These are phyloP conservation scores for Colletotrichum eleusines DNA, from an alignment of 2,329 filamentous ascomycete species.

Conservation along the genomic window DNA sequence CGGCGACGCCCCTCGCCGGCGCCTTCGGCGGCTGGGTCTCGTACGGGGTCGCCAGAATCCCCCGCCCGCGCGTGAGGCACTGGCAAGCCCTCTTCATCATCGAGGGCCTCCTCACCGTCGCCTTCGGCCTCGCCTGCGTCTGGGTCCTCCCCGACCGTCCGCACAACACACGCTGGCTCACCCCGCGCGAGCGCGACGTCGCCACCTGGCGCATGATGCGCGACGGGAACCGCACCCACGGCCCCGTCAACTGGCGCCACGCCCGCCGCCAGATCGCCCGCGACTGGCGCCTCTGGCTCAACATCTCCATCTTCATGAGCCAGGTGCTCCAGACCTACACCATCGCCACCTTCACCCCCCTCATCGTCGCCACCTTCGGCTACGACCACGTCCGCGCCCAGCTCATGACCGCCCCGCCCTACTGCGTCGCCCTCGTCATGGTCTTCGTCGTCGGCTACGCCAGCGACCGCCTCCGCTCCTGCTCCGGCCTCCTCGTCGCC, in stretches of 20 bases:
- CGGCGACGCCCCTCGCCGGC: constrained; percentile 64
- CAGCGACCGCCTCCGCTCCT: constrained; percentile 41
- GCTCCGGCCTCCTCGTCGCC: constrained; percentile 38
- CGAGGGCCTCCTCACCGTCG: constrained; percentile 51
- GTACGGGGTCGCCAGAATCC: constrained; percentile 52
- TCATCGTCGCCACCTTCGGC: constrained; percentile 44
- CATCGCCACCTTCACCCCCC: constrained; percentile 43
- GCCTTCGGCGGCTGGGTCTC: constrained; percentile 55
- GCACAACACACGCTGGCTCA: constrained; percentile 42
- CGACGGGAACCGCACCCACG: constrained; percentile 41
- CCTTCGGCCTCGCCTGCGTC: constrained; percentile 46
- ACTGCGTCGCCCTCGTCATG: constrained; percentile 41
- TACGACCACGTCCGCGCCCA: constrained; percentile 43
- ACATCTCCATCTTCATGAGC: constrained; percentile 58
- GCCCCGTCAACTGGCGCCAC: constrained; percentile 26
- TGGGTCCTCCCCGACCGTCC: constrained; percentile 44
- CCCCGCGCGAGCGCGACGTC: constrained; percentile 42
- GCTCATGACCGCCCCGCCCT: constrained; percentile 43
- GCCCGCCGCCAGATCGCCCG: constrained; percentile 43
- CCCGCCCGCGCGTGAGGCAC: constrained; percentile 46
- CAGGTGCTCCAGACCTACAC: constrained; percentile 39
- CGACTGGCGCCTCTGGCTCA: constrained; percentile 59
- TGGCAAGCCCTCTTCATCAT: constrained; percentile 51
- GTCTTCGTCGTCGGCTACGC: constrained; percentile 38
- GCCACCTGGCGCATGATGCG: constrained; percentile 43